These are phyloP conservation scores for Trichaptum fuscoviolaceum DNA, from an alignment of 768 basidiomycete species.

Conservation along the genomic window DNA sequence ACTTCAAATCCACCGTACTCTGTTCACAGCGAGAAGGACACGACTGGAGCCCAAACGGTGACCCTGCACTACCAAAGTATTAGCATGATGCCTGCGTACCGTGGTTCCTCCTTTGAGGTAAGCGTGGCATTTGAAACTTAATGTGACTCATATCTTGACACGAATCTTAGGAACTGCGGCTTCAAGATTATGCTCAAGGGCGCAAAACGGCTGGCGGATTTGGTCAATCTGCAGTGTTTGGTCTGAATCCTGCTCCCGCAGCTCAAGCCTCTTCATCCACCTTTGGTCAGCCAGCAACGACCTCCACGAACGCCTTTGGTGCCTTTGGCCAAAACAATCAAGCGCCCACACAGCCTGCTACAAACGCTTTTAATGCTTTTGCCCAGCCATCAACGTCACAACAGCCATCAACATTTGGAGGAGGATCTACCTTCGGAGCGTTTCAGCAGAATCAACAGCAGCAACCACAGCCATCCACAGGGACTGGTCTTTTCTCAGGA, in stretches of 20 bases:
- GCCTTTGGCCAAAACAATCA: conserved; percentile 19
- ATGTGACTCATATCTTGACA: conserved; percentile 18
- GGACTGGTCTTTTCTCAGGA: conserved; percentile 26
- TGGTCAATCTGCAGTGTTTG: conserved; percentile 44
- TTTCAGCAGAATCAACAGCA: conserved; percentile 16
- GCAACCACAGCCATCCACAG: conserved; percentile 26
- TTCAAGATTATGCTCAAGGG: conserved; percentile 71
- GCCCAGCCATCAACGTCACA: conserved; percentile 21
- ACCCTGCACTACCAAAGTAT: conserved; percentile 78
- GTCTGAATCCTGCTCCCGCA: conserved; percentile 30
- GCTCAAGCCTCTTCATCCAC: conserved; percentile 20
- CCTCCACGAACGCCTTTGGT: conserved; percentile 18
- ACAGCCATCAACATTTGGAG: conserved; percentile 26
- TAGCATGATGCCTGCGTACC: conserved; percentile 72
- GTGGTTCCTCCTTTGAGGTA: conserved; percentile 74
- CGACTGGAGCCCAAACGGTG: conserved; percentile 29
- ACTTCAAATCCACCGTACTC: conserved; percentile 61
- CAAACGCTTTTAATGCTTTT: conserved; percentile 25
- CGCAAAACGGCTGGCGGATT: conserved; percentile 69
- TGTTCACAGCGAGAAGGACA: conserved; percentile 63
- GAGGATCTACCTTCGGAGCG: conserved; percentile 8
- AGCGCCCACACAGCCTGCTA: conserved; percentile 19
- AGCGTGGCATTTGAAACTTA: conserved; percentile 13
- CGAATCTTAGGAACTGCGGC: conserved; percentile 55
- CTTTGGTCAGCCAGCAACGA: conserved; percentile 26